These are phyloP conservation scores for Dendrostoma leiphaemia DNA, from an alignment of 2,329 filamentous ascomycete genomes.

Conservation along the genomic window DNA sequence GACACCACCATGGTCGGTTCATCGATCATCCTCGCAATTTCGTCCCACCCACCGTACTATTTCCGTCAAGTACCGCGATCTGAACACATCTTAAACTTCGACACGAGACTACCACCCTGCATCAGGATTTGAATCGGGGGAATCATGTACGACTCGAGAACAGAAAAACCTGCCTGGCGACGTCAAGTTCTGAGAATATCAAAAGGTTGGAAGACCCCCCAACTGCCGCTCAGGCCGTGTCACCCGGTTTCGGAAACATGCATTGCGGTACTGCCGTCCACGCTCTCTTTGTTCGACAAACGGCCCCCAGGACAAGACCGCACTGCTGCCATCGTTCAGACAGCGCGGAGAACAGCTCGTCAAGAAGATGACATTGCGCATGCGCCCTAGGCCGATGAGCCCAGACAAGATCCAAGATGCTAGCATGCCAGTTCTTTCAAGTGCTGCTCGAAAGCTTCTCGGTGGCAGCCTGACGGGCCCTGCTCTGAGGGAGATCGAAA, in stretches of 20 bases:
- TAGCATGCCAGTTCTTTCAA: constrained; percentile 4
- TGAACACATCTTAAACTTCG: not conserved
- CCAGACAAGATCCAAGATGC: constrained; percentile 2
- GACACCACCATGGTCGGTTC: too few species aligned
- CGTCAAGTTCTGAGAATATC: not conserved
- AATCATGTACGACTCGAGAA: constrained; percentile 2
- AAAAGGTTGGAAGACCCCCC: constrained; percentile 1
- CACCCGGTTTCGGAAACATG: not conserved
- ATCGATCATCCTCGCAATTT: not conserved
- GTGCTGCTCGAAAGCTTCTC: constrained; percentile 13
- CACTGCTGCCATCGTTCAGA: constrained; percentile 1
- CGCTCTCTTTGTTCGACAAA: constrained; percentile 11
- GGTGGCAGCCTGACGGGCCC: constrained; percentile 12
- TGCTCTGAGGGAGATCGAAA: constrained; percentile 6
- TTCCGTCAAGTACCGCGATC: not conserved
- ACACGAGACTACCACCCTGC: not conserved
- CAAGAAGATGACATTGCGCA: constrained; percentile 6
- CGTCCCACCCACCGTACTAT: not conserved
- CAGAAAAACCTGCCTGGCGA: constrained; percentile 5
- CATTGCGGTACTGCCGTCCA: not conserved
- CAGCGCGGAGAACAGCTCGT: constrained; percentile 12
- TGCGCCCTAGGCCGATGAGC: not conserved
- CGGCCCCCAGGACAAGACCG: constrained; percentile 5
- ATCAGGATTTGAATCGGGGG: not conserved
- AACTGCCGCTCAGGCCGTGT: not conserved